Conservation (phyloP, 2,329 filamentous ascomycete genomes). For the Metarhizium anisopliae region DNA sequence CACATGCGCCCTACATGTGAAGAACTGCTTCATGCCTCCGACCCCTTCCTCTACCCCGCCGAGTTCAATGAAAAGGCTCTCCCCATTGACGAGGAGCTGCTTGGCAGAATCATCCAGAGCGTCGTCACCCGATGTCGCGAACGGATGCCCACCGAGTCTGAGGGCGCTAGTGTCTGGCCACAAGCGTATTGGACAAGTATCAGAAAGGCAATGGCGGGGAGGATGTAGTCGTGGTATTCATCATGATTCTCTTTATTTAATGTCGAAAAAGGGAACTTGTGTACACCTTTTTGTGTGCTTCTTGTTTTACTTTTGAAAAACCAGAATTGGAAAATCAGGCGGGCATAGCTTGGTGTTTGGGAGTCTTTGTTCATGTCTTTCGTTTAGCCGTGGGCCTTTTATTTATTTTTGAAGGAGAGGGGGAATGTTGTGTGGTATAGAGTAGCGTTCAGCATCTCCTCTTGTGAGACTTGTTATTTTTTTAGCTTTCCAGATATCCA, state of each 20-base stretch:
- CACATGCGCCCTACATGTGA: conserved; percentile 54
- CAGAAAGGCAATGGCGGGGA: conserved; percentile 36
- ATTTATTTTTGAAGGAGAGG: neutral
- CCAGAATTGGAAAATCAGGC: neutral
- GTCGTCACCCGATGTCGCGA: conserved; percentile 51
- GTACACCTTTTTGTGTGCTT: conserved; percentile 6
- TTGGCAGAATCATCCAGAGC: conserved; percentile 53
- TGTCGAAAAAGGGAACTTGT: conserved; percentile 8
- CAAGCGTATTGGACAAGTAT: conserved; percentile 53
- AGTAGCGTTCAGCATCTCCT: neutral
- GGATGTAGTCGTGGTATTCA: conserved; percentile 13
- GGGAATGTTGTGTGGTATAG: neutral
- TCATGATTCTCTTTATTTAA: neutral
- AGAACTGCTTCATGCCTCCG: conserved; percentile 48
- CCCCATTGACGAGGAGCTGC: conserved; percentile 53
- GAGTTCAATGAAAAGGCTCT: conserved; percentile 46
- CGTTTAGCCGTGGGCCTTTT: conserved; percentile 5
- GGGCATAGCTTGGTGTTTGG: conserved; percentile 19
- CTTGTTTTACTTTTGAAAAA: too few species aligned
- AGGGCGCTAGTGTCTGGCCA: conserved; percentile 47
- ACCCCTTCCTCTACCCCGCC: conserved; percentile 56
- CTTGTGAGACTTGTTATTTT: neutral
- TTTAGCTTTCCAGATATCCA: too few species aligned
- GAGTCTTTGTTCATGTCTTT: conserved; percentile 16
- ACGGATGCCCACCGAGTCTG: conserved; percentile 48